A percentile compares a stretch with the other conserved stretches of the same genome.
These are phyloP conservation scores for Apiospora arundinis DNA, from an alignment of 2,329 filamentous ascomycete species.

Conservation along the genomic window DNA sequence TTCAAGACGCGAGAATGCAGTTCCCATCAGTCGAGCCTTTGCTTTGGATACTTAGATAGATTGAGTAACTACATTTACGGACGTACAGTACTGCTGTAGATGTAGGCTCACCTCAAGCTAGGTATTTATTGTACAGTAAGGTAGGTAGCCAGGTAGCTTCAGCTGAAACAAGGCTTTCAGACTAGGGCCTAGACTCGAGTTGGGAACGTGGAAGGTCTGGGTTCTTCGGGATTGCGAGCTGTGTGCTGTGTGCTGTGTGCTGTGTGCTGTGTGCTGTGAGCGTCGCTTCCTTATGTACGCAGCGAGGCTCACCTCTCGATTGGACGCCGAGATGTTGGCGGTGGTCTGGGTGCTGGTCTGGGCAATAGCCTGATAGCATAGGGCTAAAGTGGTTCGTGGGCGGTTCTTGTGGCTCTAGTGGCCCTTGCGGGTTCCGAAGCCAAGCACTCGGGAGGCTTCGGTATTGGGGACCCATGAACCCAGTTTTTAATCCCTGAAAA, in stretches of 20 bases:
- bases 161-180: neutral
- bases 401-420: neutral
- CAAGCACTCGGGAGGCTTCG: conserved; percentile 20
- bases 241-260: neutral
- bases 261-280: neutral
- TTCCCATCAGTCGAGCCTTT: too few relatives aligned
- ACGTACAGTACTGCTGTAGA: too few relatives aligned
- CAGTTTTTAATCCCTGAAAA: conserved; percentile 2
- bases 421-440: neutral
- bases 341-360: neutral
- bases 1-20: neutral
- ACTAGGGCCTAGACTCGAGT: neutral
- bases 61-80: too few relatives aligned
- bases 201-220: neutral
- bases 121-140: too few relatives aligned
- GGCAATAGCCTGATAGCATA: neutral
- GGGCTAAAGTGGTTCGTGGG: conserved; percentile 11
- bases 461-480: neutral
- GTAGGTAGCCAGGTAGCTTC: neutral
- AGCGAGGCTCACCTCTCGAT: neutral
- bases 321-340: neutral
- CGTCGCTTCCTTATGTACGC: neutral
- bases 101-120: neutral
- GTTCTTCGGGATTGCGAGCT: neutral
- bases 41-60: too few relatives aligned